Conservation (phyloP, 2,329 filamentous ascomycete genomes). For the Epichloe baconii region DNA sequence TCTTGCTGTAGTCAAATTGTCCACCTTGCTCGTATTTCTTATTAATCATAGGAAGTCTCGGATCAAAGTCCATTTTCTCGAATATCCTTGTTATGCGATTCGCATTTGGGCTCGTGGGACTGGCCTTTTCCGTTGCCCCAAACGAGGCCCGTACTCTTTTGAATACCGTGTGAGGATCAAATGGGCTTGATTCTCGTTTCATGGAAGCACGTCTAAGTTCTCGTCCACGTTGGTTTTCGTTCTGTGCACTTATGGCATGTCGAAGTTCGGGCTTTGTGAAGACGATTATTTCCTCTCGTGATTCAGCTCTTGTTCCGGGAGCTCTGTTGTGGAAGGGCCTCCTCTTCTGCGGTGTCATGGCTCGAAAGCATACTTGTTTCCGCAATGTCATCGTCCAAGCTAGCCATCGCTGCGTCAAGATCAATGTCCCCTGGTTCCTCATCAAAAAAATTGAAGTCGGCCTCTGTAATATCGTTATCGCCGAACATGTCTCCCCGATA, state of each 20-base stretch:
- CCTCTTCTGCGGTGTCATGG: conserved; percentile 7
- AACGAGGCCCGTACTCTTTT: conserved; percentile 44
- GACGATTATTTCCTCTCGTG: conserved; percentile 19
- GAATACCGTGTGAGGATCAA: conserved; percentile 44
- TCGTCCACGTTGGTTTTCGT: conserved; percentile 24
- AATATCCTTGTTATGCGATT: conserved; percentile 34
- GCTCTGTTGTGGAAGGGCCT: conserved; percentile 7
- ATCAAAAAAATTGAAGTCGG: conserved; percentile 76
- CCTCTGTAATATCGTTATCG: conserved; percentile 66
- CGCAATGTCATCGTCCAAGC: conserved; percentile 7
- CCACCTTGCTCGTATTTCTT: conserved; percentile 47
- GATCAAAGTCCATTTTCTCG: conserved; percentile 41
- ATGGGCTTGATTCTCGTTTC: conserved; percentile 44
- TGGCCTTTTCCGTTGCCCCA: conserved; percentile 10
- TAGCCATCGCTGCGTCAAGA: conserved; percentile 20
- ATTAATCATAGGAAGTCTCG: conserved; percentile 38
- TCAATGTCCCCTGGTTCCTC: conserved; percentile 36
- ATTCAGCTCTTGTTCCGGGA: conserved; percentile 8
- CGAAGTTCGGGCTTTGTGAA: conserved; percentile 49
- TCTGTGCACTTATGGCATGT: conserved; percentile 41
- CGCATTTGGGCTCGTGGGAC: conserved; percentile 10
- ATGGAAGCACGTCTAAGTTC: conserved; percentile 18
- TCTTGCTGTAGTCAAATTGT: conserved; percentile 33
- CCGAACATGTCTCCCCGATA: conserved; percentile 58
- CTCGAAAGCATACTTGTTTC: background rate